phyloP scores from a whole-genome alignment of 768 basidiomycete genomes.

The Collybia sp. region DNA sequence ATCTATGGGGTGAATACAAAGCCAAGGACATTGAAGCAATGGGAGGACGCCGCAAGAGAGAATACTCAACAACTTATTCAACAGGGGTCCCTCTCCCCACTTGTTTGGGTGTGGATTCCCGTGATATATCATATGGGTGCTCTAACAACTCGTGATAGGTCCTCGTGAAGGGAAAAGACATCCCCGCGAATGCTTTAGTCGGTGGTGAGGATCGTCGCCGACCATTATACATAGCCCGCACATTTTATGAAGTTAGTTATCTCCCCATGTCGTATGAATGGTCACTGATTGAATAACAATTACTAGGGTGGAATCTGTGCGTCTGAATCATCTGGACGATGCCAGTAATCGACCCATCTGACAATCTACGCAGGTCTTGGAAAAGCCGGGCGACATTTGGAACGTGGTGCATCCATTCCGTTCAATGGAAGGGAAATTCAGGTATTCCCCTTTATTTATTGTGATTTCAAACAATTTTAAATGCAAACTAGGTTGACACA shows the following conservation, averaged over 20 bases:
- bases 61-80: conserved; percentile 10
- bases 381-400: conserved; percentile 14
- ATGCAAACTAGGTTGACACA: conserved; percentile 16
- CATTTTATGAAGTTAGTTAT: conserved; percentile 13
- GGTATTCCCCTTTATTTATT: conserved; percentile 1
- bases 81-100: conserved; percentile 11
- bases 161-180: conserved; percentile 12
- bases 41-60: conserved; percentile 12
- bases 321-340: neutral
- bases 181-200: conserved; percentile 14
- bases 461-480: too few relatives aligned
- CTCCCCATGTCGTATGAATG: too few relatives aligned
- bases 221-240: conserved; percentile 15
- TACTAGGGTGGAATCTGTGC: conserved; percentile 6
- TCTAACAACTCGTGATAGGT: conserved; percentile 3
- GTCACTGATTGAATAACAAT: neutral
- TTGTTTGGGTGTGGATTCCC: conserved; percentile 14
- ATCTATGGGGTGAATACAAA: conserved; percentile 11
- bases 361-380: conserved; percentile 11
- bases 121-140: neutral
- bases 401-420: conserved; percentile 15
- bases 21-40: conserved; percentile 14
- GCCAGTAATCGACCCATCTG: neutral
- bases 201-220: conserved; percentile 14
- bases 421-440: conserved; percentile 17